A percentile compares a stretch with the other conserved stretches of the same genome.
These are phyloP conservation scores for Piper longum DNA, from an alignment of 164 flowering plant species.

Conservation along the genomic window DNA sequence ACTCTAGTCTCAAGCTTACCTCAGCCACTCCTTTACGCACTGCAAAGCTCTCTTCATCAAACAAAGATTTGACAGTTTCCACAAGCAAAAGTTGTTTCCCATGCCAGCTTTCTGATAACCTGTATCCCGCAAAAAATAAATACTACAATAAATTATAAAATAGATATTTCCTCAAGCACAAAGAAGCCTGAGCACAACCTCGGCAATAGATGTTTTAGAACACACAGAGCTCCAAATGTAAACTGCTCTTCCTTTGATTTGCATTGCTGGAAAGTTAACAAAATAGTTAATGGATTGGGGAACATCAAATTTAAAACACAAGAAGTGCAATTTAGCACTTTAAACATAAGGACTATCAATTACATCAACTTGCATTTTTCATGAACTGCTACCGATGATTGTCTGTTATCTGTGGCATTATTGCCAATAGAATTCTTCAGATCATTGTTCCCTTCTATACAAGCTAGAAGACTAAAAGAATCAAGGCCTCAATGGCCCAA, in stretches of 20 bases:
- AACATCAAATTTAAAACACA: background rate
- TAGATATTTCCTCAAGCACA: background rate
- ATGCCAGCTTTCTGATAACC: constrained; percentile 94
- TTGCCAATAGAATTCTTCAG: too few species aligned
- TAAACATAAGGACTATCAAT: too few species aligned
- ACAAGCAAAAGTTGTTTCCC: constrained; percentile 58
- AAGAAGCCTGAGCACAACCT: constrained; percentile 32
- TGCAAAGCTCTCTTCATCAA: constrained; percentile 73
- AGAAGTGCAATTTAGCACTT: background rate
- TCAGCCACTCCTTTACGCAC: constrained; percentile 78
- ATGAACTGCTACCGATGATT: too few species aligned
- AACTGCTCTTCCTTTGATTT: constrained; percentile 66
- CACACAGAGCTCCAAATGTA: constrained; percentile 83
- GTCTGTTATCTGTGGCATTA: too few species aligned
- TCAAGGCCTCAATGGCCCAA: too few species aligned
- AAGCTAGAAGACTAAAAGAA: too few species aligned
- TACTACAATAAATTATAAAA: background rate
- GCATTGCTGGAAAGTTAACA: constrained; percentile 50
- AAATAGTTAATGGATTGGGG: background rate
- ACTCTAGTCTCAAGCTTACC: constrained; percentile 21
- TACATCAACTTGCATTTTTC: too few species aligned
- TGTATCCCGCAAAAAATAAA: constrained; percentile 16
- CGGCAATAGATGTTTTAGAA: constrained; percentile 86
- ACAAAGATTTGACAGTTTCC: constrained; percentile 58
- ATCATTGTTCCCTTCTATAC: too few species aligned